Evolutionary conservation across 2,329 filamentous ascomycete genomes (phyloP), one percentile per base, ranked within the genome.

Genomic region (Colletotrichum aenigma): DNA sequence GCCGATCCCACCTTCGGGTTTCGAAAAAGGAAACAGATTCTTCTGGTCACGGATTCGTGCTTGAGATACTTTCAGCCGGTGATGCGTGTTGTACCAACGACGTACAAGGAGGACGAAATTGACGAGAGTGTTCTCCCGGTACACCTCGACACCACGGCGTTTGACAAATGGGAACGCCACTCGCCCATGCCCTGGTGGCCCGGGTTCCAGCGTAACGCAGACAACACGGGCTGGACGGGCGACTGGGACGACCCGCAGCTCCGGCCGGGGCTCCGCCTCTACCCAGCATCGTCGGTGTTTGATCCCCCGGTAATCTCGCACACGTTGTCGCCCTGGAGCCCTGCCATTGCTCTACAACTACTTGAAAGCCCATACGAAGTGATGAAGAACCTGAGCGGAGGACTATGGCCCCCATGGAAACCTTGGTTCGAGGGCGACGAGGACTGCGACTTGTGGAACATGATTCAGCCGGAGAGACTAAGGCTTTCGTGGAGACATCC

Each of bases 111-210:
- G 3, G 8, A 43, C 7, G 36, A 38, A 18, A 8, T 9, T 38
- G 7, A 38, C 16, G 16, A 16, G 16, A 18, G 48, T 21, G 48
- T 6, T 55, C 18, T 58, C 6, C 26, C 55, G 55, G 34, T 30
- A 32, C 32, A 38, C 30, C 32, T 74, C 28, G 16, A 30, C 21
- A 72, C 72, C 4, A 2, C 5, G 2, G 12, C 36, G 2, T 75
- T 66, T 24, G 55, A 72, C 6, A 30, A 43, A 1, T 75, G 72
- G 72, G 72, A 75, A 4, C 72, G 72, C 61, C 24, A 60, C 36
- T 21, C 24, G 36, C 61, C 68, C 68, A 72, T 72, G 72, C 68
- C 72, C 38, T 75, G 72, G 72, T 75, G 72, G 72, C 61, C 62
- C 3, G 72, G 69, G 24, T 66, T 24, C 55, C 34, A 6, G 4